Base-by-base conservation (phyloP, 2,329 filamentous ascomycete genomes). In the Knufia petricola region DNA sequence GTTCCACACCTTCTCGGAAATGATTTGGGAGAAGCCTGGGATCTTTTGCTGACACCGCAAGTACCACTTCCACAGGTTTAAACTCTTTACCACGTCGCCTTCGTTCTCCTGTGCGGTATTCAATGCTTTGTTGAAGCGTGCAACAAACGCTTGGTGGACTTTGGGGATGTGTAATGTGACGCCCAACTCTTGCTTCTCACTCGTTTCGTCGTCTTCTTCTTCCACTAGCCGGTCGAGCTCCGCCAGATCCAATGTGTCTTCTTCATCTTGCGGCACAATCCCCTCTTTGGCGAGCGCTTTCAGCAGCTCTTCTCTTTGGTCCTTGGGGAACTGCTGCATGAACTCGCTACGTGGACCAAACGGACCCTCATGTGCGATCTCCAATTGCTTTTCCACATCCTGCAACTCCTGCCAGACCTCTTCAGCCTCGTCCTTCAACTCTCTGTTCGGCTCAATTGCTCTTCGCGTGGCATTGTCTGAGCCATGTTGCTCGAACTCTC, bases 1-100 rank as follows among this genome's bases (percentile, higher is more conserved):
- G n/a, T 76, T 66, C 78, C 84, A 84, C 3, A 78, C 72, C 13
- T 75, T 70, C 8, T 69, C 59, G 0, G 83, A 76, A n/a, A 88
- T 72, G 24, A 71, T 70, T 30, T 70, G 62, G 65, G 79, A 74
- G 51, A 70, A 70, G 1, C 59, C 63, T 2, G 68, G 61, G 24
- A 76, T 58, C 4, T 64, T 58, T 50, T 69, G 66, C 55, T 73
- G 72, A 59, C 71, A 75, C 24, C 72, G 62, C 26, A 69, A 62
- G 59, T 76, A 77, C 57, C 67, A 69, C 56, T 66, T 70, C 74
- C 74, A 76, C 21, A 73, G 55, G 41, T 67, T 63, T 17, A 56
- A 50, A 32, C 54, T 53, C 32, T 66, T 63, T 26, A 59, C 57
- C 17, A 59, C 50, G 23, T 60, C 55, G 20, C 63, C 59, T 38